Conservation (phyloP, 1,139 yeast species). For the Kodamaea arcana region DNA sequence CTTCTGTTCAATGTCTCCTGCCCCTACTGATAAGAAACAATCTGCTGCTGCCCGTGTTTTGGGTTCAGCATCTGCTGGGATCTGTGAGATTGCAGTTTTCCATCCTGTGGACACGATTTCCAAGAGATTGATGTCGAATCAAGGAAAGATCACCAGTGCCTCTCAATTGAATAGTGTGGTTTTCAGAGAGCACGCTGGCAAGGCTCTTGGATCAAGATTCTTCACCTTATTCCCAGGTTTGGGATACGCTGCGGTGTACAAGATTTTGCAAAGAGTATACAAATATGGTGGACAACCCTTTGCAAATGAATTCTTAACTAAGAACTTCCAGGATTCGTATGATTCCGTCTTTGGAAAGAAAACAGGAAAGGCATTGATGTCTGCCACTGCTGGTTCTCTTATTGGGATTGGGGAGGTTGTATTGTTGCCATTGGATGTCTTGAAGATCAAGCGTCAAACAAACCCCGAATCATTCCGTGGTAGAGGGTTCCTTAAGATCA, state of each 20-base stretch:
- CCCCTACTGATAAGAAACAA: conserved; percentile 70
- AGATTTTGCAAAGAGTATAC: conserved; percentile 94
- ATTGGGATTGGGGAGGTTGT: conserved; percentile 98
- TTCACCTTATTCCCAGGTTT: conserved; percentile 93
- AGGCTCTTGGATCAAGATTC: conserved; percentile 66
- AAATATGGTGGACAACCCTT: conserved; percentile 99
- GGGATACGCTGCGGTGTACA: conserved; percentile 97
- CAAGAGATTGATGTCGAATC: conserved; percentile 95
- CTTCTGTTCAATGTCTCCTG: conserved; percentile 42
- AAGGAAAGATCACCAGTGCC: conserved; percentile 61
- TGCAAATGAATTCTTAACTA: conserved; percentile 85
- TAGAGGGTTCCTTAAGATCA: conserved; percentile 84
- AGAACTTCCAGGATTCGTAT: conserved; percentile 65
- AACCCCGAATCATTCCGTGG: conserved; percentile 98
- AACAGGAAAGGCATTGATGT: conserved; percentile 92
- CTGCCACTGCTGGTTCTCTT: conserved; percentile 96
- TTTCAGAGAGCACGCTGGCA: conserved; percentile 76
- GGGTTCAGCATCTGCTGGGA: conserved; percentile 98
- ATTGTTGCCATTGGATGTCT: conserved; percentile 88
- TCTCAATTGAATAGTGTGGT: conserved; percentile 77
- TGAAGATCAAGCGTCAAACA: conserved; percentile 97
- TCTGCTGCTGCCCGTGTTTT: conserved; percentile 86
- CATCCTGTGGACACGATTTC: conserved; percentile 99
- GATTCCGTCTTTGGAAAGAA: conserved; percentile 83
- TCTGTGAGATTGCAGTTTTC: conserved; percentile 92